Evolutionary conservation across 129 eudicot species (phyloP).

Genomic region (Gnaphalium uliginosum): DNA sequence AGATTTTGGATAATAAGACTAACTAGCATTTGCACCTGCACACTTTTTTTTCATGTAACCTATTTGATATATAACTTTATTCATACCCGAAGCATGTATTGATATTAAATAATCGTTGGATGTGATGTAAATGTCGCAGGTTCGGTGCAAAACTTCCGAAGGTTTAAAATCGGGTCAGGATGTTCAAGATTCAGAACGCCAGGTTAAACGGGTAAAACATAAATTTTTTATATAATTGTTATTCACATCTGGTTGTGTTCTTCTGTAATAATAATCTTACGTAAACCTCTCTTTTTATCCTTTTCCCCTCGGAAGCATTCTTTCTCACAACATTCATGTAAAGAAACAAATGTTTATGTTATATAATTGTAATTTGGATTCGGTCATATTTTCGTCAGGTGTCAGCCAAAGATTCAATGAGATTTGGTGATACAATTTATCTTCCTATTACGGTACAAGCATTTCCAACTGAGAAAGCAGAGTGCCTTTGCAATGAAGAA

Average conservation of each 20-base stretch:
- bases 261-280: background rate
- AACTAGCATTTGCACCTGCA: background rate
- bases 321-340: background rate
- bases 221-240: background rate
- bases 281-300: too few species aligned
- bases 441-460: slow-evolving; percentile 74
- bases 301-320: background rate
- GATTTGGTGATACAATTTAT: slow-evolving; percentile 68
- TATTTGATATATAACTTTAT: background rate
- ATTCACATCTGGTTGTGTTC: background rate
- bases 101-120: background rate
- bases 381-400: slow-evolving; percentile 56
- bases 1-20: background rate
- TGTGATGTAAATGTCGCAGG: slow-evolving; percentile 38
- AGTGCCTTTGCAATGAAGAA: slow-evolving; percentile 46
- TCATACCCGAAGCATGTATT: background rate
- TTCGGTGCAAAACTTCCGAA: slow-evolving; percentile 56
- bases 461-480: slow-evolving; percentile 39
- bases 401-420: slow-evolving; percentile 78
- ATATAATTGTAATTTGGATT: too few species aligned
- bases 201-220: slow-evolving; percentile 60
- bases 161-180: slow-evolving; percentile 17
- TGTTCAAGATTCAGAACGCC: slow-evolving; percentile 39
- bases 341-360: background rate
- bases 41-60: background rate